A percentile compares a stretch with the other conserved stretches of the same genome.
These are phyloP conservation scores for Aspergillus panamensis DNA, from an alignment of 495 filamentous ascomycete genomes.

Conservation along the genomic window DNA sequence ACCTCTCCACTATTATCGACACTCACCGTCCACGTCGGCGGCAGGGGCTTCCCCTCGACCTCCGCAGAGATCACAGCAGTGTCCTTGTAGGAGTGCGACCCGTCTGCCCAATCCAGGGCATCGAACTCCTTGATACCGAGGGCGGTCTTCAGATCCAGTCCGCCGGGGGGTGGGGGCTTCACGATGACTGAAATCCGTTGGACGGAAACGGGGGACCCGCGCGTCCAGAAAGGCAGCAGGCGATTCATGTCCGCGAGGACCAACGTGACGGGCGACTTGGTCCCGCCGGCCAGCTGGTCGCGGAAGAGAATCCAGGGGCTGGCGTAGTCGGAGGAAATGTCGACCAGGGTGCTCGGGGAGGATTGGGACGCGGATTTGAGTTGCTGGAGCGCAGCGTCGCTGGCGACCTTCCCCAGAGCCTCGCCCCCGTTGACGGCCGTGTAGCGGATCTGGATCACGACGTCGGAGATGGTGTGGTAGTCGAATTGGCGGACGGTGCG, in stretches of 20 bases:
- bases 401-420: neutral
- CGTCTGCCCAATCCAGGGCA: neutral
- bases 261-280: neutral
- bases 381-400: neutral
- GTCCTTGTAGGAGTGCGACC: neutral
- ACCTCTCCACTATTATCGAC: neutral
- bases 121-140: neutral
- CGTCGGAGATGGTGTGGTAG: neutral
- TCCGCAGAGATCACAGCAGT: neutral
- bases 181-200: no score
- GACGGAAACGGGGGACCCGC: neutral
- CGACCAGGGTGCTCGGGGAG: neutral
- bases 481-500: neutral
- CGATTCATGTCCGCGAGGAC: neutral
- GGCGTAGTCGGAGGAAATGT: neutral
- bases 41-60: neutral
- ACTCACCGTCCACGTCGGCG: neutral
- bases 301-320: neutral
- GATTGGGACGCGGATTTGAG: neutral
- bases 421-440: neutral
- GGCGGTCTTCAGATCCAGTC: neutral
- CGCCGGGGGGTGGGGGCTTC: neutral
- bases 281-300: neutral
- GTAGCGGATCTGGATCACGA: slow-evolving; percentile 18
- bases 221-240: neutral